Conservation (phyloP, 805 yeast genomes). For the Metschnikowia hibisci region DNA sequence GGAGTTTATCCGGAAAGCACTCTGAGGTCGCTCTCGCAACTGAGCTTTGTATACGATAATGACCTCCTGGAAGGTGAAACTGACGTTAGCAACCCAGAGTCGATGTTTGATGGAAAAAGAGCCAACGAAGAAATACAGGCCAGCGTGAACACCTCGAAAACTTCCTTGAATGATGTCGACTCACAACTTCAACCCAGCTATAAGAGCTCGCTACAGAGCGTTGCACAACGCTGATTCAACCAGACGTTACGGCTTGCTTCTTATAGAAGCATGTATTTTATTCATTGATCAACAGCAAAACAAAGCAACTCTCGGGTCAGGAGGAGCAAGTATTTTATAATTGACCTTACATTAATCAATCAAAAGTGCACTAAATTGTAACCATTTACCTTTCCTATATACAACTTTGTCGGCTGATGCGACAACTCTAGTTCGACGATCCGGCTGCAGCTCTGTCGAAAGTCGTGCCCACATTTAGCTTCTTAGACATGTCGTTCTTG, state of each 20-base stretch:
- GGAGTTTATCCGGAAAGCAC: conserved; percentile 1
- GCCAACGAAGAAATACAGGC: conserved; percentile 22
- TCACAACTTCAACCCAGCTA: neutral
- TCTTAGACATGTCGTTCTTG: conserved; percentile 52
- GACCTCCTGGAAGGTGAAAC: conserved; percentile 22
- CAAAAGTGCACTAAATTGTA: neutral
- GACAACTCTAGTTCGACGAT: conserved; percentile 8
- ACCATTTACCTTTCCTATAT: conserved; percentile 4
- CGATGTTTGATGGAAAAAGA: conserved; percentile 33
- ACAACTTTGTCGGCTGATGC: neutral
- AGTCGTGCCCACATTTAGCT: conserved; percentile 55
- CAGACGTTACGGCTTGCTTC: neutral
- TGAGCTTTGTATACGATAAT: conserved; percentile 5
- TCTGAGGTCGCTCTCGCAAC: conserved; percentile 4
- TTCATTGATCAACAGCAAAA: neutral
- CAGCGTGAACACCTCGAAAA: conserved; percentile 32
- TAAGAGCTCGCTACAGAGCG: neutral
- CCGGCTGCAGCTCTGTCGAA: conserved; percentile 38
- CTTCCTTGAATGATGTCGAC: conserved; percentile 31
- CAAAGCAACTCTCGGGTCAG: conserved; percentile 1
- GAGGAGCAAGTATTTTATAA: neutral
- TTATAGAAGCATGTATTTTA: neutral
- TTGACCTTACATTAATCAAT: conserved; percentile 4
- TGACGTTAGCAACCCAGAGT: conserved; percentile 36
- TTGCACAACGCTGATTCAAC: neutral